A percentile compares a stretch with the other conserved stretches of the same genome.
phyloP scores from a whole-genome alignment of 2,329 filamentous ascomycete species.

The Ophidiomyces ophidiicola region DNA sequence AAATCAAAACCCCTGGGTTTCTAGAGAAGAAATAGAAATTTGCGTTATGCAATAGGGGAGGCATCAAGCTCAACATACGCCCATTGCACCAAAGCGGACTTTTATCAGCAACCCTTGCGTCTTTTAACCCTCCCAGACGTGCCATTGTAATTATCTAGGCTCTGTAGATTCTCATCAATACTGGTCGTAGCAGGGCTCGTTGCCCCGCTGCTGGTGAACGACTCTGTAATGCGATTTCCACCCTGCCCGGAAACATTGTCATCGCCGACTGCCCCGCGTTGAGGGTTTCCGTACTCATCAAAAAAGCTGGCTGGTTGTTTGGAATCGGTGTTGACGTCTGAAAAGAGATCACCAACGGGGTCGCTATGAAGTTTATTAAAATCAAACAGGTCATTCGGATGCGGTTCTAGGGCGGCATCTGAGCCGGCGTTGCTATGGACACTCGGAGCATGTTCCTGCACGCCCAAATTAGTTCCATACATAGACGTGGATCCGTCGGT shows the following conservation, averaged over 20 bases:
- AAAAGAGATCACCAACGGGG: slow-evolving; percentile 23
- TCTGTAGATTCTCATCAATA: slow-evolving; percentile 22
- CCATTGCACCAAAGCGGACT: background rate
- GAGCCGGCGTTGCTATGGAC: slow-evolving; percentile 13
- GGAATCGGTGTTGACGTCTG: slow-evolving; percentile 13
- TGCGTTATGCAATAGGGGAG: too few species aligned
- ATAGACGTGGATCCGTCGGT: slow-evolving; percentile 12
- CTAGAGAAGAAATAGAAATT: too few species aligned
- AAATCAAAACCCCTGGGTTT: too few species aligned
- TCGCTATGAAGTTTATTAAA: slow-evolving; percentile 28
- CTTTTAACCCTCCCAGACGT: slow-evolving; percentile 22
- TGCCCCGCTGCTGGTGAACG: slow-evolving; percentile 34
- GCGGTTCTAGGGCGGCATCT: slow-evolving; percentile 15
- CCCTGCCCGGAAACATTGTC: background rate
- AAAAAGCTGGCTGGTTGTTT: slow-evolving; percentile 23
- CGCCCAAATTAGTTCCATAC: slow-evolving; percentile 17
- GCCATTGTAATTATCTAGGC: slow-evolving; percentile 15
- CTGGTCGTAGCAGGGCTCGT: slow-evolving; percentile 30
- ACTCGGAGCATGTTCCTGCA: slow-evolving; percentile 6
- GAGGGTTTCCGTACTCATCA: slow-evolving; percentile 24
- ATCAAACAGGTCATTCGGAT: slow-evolving; percentile 31
- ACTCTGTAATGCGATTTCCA: slow-evolving; percentile 28
- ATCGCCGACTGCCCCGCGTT: slow-evolving; percentile 11
- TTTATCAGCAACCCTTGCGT: slow-evolving; percentile 24
- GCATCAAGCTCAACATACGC: too few species aligned